Percentiles rank a stretch among this genome's conserved stretches.
Conservation (phyloP, 805 yeast species). For the Metschnikowia picachoensis region DNA sequence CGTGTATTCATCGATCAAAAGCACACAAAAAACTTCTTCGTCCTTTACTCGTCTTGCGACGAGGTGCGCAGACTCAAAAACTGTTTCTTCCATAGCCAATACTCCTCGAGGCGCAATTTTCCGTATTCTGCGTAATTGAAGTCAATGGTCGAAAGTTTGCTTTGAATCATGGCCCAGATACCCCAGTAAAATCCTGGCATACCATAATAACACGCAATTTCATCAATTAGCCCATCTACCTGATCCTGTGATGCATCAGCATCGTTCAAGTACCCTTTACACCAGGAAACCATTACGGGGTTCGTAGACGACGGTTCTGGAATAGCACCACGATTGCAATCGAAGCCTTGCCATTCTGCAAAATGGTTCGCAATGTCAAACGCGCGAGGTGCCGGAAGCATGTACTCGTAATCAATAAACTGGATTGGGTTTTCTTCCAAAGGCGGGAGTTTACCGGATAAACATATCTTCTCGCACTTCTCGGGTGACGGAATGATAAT, state of each 20-base stretch:
- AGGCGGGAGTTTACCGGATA: constrained; percentile 11
- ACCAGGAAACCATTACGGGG: constrained; percentile 52
- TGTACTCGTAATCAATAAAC: constrained; percentile 70
- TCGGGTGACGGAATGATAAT: constrained; percentile 48
- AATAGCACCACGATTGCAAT: constrained; percentile 58
- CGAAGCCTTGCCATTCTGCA: constrained; percentile 81
- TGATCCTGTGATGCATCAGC: constrained; percentile 24
- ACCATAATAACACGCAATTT: constrained; percentile 62
- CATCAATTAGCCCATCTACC: constrained; percentile 47
- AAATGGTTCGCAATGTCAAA: constrained; percentile 73
- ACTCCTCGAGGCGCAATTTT: constrained; percentile 56
- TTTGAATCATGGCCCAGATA: constrained; percentile 75
- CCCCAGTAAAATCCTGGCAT: constrained; percentile 87
- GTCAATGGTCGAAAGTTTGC: constrained; percentile 64
- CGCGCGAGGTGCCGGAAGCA: constrained; percentile 69
- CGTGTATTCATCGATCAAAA: not conserved
- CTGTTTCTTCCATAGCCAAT: constrained; percentile 60
- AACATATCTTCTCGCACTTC: constrained; percentile 2
- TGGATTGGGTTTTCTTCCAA: constrained; percentile 41
- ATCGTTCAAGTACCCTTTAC: constrained; percentile 47
- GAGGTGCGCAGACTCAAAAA: constrained; percentile 4
- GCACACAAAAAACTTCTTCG: too few species aligned
- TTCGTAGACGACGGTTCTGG: constrained; percentile 48
- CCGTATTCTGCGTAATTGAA: constrained; percentile 67
- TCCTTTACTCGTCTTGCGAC: too few species aligned